Conservation (phyloP, 2,329 filamentous ascomycete species). For the Didymella sp. region DNA sequence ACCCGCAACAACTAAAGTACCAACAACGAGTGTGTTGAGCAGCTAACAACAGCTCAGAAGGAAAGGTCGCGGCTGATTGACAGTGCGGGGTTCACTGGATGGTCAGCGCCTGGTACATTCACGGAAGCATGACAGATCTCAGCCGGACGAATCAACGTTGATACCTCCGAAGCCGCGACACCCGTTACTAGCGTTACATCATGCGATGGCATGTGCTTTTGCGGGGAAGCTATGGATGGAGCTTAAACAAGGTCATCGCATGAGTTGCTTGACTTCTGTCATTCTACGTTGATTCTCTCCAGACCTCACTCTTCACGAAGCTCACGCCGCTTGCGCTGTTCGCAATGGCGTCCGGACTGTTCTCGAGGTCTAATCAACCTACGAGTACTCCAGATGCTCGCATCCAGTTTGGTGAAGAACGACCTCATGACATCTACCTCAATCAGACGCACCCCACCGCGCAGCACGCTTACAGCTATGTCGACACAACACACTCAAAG, state of each 20-base stretch:
- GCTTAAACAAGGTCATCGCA: conserved; percentile 14
- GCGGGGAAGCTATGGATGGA: conserved; percentile 19
- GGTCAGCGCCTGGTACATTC: conserved; percentile 6
- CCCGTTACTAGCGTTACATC: conserved; percentile 21
- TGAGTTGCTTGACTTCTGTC: background rate
- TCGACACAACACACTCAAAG: conserved; percentile 44
- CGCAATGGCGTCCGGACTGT: conserved; percentile 19
- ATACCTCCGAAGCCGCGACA: background rate
- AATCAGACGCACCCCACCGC: conserved; percentile 29
- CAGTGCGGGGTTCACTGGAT: conserved; percentile 19
- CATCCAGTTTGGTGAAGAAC: conserved; percentile 41
- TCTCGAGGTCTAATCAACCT: conserved; percentile 10
- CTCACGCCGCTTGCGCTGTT: background rate
- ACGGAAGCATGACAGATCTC: conserved; percentile 10
- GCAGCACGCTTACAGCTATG: conserved; percentile 20
- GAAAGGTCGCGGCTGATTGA: conserved; percentile 15
- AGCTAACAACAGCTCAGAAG: background rate
- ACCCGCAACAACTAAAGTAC: background rate
- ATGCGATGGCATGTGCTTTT: conserved; percentile 21
- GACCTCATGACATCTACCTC: conserved; percentile 45
- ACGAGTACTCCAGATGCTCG: conserved; percentile 39
- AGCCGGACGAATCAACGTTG: conserved; percentile 16
- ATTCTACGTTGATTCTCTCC: background rate
- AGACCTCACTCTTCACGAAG: background rate
- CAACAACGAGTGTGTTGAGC: background rate